Percentiles rank a stretch among this genome's conserved stretches.
phyloP scores from a whole-genome alignment of 768 basidiomycete species.

The Mycena rebaudengoi region DNA sequence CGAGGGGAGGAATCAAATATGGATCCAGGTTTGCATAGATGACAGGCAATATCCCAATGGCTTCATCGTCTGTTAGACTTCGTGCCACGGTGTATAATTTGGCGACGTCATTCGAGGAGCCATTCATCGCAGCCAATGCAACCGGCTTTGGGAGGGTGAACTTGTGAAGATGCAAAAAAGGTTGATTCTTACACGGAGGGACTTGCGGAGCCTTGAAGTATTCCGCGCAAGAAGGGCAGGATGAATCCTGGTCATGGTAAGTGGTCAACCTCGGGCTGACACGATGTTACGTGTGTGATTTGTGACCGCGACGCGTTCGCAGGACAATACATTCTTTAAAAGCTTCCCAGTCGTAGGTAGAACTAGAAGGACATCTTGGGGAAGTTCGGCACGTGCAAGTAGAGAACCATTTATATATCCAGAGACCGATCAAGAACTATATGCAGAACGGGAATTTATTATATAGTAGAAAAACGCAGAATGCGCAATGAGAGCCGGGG shows the following conservation, averaged over 20 bases:
- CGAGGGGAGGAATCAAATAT: slow-evolving; percentile 2
- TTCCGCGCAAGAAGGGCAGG: slow-evolving; percentile 4
- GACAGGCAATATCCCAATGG: slow-evolving; percentile 9
- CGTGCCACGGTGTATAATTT: background rate
- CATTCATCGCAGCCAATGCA: slow-evolving; percentile 15
- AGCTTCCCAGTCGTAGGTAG: too few species aligned
- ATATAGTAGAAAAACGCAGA: too few species aligned
- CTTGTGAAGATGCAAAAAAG: background rate
- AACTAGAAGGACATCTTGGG: too few species aligned
- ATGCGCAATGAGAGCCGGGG: too few species aligned
- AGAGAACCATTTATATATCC: too few species aligned
- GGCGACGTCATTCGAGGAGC: slow-evolving; percentile 1
- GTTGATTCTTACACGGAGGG: slow-evolving; percentile 7
- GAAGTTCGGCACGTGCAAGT: too few species aligned
- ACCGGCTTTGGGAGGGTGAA: background rate
- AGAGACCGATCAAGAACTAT: too few species aligned
- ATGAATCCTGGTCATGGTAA: slow-evolving; percentile 6
- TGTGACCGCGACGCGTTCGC: background rate
- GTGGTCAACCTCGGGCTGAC: slow-evolving; percentile 2
- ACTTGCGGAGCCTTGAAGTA: slow-evolving; percentile 8
- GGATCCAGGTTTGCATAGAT: slow-evolving; percentile 14
- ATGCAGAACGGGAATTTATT: too few species aligned
- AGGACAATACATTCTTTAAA: background rate
- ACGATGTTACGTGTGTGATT: background rate
- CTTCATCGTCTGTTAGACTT: slow-evolving; percentile 11